Evolutionary conservation across 2,329 filamentous ascomycete genomes (phyloP).

Genomic region (Apiospora phragmitis): DNA sequence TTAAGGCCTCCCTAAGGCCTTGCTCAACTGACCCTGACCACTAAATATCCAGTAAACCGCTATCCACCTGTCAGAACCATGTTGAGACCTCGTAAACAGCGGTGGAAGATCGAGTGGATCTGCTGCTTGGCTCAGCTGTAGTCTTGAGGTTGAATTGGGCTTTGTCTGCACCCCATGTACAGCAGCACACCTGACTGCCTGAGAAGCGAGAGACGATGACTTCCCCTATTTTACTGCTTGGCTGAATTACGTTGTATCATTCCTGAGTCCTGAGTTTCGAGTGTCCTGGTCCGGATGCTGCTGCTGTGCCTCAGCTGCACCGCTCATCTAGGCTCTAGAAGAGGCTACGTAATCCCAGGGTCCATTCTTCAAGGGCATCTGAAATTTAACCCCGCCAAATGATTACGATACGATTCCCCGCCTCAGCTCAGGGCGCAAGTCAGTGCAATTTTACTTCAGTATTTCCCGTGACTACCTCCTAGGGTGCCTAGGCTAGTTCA

Average conservation of each 20-base stretch:
- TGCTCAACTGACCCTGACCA: neutral
- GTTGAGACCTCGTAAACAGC: conserved; percentile 4
- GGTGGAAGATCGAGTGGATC: neutral
- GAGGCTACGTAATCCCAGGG: neutral
- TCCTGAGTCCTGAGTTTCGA: neutral
- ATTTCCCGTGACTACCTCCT: neutral
- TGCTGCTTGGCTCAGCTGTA: neutral
- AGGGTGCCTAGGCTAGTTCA: too few species aligned
- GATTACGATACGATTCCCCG: neutral
- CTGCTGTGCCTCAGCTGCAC: neutral
- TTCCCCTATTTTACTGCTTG: neutral
- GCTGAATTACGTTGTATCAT: neutral
- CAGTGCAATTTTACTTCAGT: conserved; percentile 1
- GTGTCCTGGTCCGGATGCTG: neutral
- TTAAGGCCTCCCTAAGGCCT: neutral
- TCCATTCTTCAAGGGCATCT: conserved; percentile 2
- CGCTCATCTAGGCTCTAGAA: neutral
- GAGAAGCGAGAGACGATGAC: neutral
- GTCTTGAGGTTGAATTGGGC: neutral
- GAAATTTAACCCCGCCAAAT: conserved; percentile 6
- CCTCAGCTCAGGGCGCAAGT: neutral
- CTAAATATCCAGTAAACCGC: neutral
- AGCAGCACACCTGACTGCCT: neutral
- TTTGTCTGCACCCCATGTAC: neutral
- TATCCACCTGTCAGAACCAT: conserved; percentile 5